Base-by-base conservation (phyloP, 2,329 filamentous ascomycete genomes). In the Penicillium sp. region DNA sequence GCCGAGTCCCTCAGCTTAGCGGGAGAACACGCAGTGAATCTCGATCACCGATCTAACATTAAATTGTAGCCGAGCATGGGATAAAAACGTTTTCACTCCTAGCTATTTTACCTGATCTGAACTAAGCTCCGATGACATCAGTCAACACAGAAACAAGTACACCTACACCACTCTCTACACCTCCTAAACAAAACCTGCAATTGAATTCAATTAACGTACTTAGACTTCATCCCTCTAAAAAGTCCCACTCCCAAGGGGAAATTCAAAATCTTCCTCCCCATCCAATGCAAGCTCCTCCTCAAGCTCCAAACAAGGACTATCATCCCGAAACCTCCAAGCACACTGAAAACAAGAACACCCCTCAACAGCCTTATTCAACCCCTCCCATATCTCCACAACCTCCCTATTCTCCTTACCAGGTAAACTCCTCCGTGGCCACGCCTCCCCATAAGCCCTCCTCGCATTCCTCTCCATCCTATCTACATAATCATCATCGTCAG, bases 81-180 rank as follows among this genome's bases (percentile, higher is more conserved):
- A 6, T 20, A 8, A 10, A 35, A 35, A 35, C 32, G 32, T 35
- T 13, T 35, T 13, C 18, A 35, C 7, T 6, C 15, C 15, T 18
- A 2, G 32, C 0, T n/a, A 18, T 18, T 18, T 18, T 18, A 18
- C 15, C 32, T 35, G 20, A 20, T 35, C 32, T 35, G 4, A 1
- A 35, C 10, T 18, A 15, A 20, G 32, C 2, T 35, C 3, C 9
- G 32, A 20, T 35, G 32, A 35, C 32, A 35, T 72, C 13, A 72
- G 69, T 74, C 41, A 68, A 64, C 25, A 27, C 25, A 3, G 39
- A 61, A 24, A 70, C 66, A 15, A 66, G 70, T 10, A 60, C 55
- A 6, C 32, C 59, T 55, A 61, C 61, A 5, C 31, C 58, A 1
- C 60, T 75, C 10, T 69, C 66, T 9, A 63, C 65, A 33, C 31